phyloP scores from a whole-genome alignment of 352 stramenopile genomes.

The Phytophthora fragariae region DNA sequence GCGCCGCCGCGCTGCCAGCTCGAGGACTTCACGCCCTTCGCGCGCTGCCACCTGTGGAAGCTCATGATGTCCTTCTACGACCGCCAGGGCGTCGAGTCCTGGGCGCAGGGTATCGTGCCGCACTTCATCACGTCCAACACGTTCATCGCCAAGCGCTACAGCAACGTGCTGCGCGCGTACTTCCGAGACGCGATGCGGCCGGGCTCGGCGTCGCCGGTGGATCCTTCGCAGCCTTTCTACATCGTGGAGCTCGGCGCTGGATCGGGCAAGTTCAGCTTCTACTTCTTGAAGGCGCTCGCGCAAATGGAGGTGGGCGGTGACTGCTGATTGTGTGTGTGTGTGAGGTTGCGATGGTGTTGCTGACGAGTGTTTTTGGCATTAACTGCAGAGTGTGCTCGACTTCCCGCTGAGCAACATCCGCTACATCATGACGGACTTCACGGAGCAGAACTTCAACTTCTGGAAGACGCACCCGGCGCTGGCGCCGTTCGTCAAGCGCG shows the following conservation, averaged over 20 bases:
- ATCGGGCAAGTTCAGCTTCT: constrained; percentile 96
- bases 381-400: constrained; percentile 66
- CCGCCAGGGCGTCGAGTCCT: constrained; percentile 85
- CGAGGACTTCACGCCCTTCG: constrained; percentile 92
- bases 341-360: too few relatives aligned
- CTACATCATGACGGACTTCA: constrained; percentile 97
- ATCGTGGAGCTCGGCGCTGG: constrained; percentile 94
- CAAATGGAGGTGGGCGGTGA: constrained; percentile 51
- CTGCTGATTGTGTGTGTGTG: not conserved
- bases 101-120: constrained; percentile 94
- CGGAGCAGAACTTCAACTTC: constrained; percentile 93
- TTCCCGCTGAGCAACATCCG: constrained; percentile 92
- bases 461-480: constrained; percentile 91
- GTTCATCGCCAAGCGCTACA: constrained; percentile 94
- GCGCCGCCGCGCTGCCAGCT: constrained; percentile 73
- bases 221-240: constrained; percentile 90
- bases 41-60: constrained; percentile 92
- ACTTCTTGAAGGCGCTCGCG: constrained; percentile 92
- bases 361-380: too few relatives aligned
- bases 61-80: constrained; percentile 97
- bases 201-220: constrained; percentile 52
- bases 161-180: constrained; percentile 71
- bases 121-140: constrained; percentile 97
- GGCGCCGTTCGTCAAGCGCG: constrained; percentile 83
- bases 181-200: constrained; percentile 63